phyloP scores from a whole-genome alignment of 2,329 filamentous ascomycete species.

The Fusarium pseudoanthophilum region DNA sequence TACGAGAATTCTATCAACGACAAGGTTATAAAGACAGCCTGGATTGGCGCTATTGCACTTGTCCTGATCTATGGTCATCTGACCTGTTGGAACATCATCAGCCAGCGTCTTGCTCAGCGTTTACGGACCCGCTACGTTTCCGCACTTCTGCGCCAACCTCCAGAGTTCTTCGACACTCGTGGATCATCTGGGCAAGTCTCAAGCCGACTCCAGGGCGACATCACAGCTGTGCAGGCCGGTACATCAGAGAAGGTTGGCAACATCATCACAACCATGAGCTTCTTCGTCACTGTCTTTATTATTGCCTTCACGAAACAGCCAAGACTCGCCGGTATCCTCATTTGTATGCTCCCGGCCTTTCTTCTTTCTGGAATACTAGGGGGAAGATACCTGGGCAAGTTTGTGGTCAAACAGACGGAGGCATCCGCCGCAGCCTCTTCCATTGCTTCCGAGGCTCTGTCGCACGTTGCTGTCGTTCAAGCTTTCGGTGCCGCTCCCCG shows the following conservation, averaged over 20 bases:
- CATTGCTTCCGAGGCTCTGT: neutral
- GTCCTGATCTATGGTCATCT: slow-evolving; percentile 71
- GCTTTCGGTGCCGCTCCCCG: neutral
- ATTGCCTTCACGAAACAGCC: slow-evolving; percentile 59
- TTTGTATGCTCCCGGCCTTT: slow-evolving; percentile 71
- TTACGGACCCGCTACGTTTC: slow-evolving; percentile 69
- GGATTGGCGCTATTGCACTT: slow-evolving; percentile 69
- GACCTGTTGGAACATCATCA: slow-evolving; percentile 71
- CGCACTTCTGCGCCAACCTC: slow-evolving; percentile 68
- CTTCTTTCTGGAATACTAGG: slow-evolving; percentile 67
- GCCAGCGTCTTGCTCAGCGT: slow-evolving; percentile 70
- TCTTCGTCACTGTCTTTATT: slow-evolving; percentile 74
- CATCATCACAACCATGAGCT: slow-evolving; percentile 68
- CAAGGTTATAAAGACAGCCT: slow-evolving; percentile 70
- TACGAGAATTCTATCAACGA: slow-evolving; percentile 59
- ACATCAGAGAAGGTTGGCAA: slow-evolving; percentile 78
- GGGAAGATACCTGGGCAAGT: slow-evolving; percentile 64
- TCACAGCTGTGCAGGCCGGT: slow-evolving; percentile 73
- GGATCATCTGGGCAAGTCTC: slow-evolving; percentile 69
- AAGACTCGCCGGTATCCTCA: slow-evolving; percentile 57
- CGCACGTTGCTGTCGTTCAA: neutral
- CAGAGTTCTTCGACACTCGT: slow-evolving; percentile 68
- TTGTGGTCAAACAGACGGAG: slow-evolving; percentile 59
- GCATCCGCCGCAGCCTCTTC: slow-evolving; percentile 56
- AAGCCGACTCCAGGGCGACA: slow-evolving; percentile 72